Evolutionary conservation across 352 stramenopile species (phyloP).

Genomic region (Hyaloperonospora arabidopsidis): DNA sequence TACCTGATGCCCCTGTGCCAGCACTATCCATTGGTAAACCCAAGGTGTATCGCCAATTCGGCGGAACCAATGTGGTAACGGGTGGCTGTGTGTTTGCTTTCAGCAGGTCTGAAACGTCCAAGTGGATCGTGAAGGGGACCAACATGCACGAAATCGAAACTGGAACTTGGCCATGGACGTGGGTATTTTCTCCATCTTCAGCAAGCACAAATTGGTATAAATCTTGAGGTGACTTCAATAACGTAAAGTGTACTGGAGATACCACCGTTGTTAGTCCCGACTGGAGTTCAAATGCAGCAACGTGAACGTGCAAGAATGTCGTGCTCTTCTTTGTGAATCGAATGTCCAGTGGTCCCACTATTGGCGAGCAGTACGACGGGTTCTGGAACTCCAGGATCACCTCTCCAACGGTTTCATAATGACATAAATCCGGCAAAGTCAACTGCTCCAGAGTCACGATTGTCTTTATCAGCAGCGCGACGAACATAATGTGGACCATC

Average conservation of each 20-base stretch:
- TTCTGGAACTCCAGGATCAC: conserved; percentile 59
- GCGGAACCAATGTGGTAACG: conserved; percentile 1
- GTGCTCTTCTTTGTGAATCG: conserved; percentile 49
- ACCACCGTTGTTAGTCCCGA: conserved; percentile 46
- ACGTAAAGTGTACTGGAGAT: conserved; percentile 33
- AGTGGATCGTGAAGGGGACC: conserved; percentile 59
- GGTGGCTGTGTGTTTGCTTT: conserved; percentile 11
- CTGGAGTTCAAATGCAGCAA: conserved; percentile 49
- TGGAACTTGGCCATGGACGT: conserved; percentile 38
- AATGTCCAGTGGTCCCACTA: conserved; percentile 47
- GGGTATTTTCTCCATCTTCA: conserved; percentile 27
- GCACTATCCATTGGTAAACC: conserved; percentile 12
- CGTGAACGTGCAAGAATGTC: conserved; percentile 36
- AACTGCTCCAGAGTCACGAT: conserved; percentile 45
- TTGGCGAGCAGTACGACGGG: conserved; percentile 66
- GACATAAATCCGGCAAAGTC: conserved; percentile 66
- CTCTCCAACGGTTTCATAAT: conserved; percentile 38
- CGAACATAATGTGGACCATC: conserved; percentile 54
- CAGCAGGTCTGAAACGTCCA: conserved; percentile 44
- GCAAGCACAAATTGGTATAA: conserved; percentile 52
- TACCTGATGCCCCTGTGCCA: conserved; percentile 8
- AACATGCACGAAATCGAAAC: conserved; percentile 63
- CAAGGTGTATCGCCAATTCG: conserved; percentile 18
- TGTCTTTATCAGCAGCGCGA: conserved; percentile 55
- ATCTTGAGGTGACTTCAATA: conserved; percentile 38